Evolutionary conservation across 139 green algal genomes (phyloP), one percentile per base, ranked within the genome.

Genomic region (Gonium pectorale): DNA sequence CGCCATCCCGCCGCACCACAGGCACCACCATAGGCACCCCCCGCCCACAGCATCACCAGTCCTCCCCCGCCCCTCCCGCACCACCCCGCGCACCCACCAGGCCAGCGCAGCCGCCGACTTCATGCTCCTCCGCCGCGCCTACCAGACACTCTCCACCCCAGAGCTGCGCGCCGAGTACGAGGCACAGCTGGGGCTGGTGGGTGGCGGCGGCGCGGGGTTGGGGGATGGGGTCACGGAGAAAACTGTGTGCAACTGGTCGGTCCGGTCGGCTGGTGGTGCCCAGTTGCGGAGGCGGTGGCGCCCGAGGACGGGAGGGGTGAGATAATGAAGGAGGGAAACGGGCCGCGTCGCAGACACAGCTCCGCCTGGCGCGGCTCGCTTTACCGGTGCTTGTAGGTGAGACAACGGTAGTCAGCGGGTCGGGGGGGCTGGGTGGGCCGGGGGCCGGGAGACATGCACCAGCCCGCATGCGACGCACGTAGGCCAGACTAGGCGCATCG

Each of bases 121-220:
- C 66, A 85, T 78, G 74, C 17, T 67, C 8, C 54, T 88, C 21
- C 69, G 67, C 31, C 54, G 67, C 22, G 84, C 84, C 26, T 83
- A 85, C 69, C 62, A 49, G 37, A 67, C 71, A 2, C 56, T 88
- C 5, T 68, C 52, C 1, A 62, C 51, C 2, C 22, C 43, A 0
- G 67, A 80, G 84, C 84, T 88, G 26, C 40, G 84, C 26, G 56
- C 46, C 40, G 74, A 84, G 56, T 80, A 88, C 78, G 84, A 85
- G 26, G 40, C 41, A 24, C 52, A 75, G 31, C 40, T 88, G 29
- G 67, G 75, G 5, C 40, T 85, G 75, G 78, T 84, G 38, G 19
- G 67, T 38, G 68, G 33, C 56, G 19, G 49, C 49, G 49, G 17
- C 13, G 13, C 49, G 49, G 49, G 49, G 49, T 59, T 13, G 49